phyloP scores from a whole-genome alignment of 2,329 filamentous ascomycete species.

The Aspergillus viridinutans region DNA sequence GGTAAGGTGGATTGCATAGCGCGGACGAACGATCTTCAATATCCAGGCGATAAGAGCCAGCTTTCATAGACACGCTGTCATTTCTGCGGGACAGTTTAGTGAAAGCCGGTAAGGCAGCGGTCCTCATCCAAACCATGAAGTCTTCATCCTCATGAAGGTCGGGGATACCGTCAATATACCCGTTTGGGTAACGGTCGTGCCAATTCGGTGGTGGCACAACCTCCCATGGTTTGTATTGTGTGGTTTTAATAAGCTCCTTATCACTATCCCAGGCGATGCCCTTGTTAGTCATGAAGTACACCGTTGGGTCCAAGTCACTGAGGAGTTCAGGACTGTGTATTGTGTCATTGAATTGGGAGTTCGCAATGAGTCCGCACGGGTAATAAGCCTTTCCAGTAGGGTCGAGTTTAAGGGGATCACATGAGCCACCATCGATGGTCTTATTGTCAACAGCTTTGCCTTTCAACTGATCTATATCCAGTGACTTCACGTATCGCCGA shows the following conservation, averaged over 20 bases:
- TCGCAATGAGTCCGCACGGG: slow-evolving; percentile 92
- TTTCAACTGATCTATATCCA: slow-evolving; percentile 77
- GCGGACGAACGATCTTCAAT: slow-evolving; percentile 69
- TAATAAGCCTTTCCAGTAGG: slow-evolving; percentile 69
- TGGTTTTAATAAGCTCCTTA: slow-evolving; percentile 69
- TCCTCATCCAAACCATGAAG: slow-evolving; percentile 99
- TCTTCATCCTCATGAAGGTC: slow-evolving; percentile 71
- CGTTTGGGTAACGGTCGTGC: slow-evolving; percentile 63
- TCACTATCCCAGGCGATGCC: slow-evolving; percentile 87
- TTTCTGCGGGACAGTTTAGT: slow-evolving; percentile 90
- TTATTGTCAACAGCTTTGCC: slow-evolving; percentile 59
- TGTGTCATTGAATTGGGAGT: slow-evolving; percentile 95
- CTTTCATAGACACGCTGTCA: slow-evolving; percentile 61
- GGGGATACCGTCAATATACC: slow-evolving; percentile 66
- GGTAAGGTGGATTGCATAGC: background rate
- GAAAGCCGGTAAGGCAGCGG: slow-evolving; percentile 87
- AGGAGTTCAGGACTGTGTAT: slow-evolving; percentile 61
- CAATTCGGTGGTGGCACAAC: slow-evolving; percentile 86
- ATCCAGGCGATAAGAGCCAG: slow-evolving; percentile 70
- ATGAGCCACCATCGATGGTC: slow-evolving; percentile 65
- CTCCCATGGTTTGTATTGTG: slow-evolving; percentile 60
- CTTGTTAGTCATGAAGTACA: slow-evolving; percentile 71
- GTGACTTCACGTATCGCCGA: slow-evolving; percentile 87
- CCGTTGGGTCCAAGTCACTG: slow-evolving; percentile 49
- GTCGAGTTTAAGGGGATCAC: slow-evolving; percentile 65